Conservation (phyloP, 2,329 filamentous ascomycete genomes). For the Leptodontidium sp. region DNA sequence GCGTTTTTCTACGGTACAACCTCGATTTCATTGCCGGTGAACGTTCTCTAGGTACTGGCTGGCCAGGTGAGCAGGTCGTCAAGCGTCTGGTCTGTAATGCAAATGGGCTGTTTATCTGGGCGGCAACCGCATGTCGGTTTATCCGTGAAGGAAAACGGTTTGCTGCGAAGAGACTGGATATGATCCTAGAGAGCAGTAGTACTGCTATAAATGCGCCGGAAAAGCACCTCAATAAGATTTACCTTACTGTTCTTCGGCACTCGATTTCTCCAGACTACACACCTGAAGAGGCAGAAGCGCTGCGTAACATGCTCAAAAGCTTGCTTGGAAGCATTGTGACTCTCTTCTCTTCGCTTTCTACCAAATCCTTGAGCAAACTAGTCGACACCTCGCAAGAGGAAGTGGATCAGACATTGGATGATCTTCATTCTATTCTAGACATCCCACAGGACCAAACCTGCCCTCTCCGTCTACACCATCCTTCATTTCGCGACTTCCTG, state of each 20-base stretch:
- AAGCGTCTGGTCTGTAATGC: constrained; percentile 31
- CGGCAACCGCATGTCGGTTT: constrained; percentile 23
- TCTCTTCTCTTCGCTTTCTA: constrained; percentile 12
- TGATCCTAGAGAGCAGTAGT: no score
- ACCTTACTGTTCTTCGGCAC: background rate
- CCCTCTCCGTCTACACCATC: constrained; percentile 38
- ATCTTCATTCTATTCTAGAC: constrained; percentile 23
- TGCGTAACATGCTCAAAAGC: constrained; percentile 21
- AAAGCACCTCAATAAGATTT: constrained; percentile 30
- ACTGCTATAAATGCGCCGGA: no score
- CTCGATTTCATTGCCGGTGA: constrained; percentile 20
- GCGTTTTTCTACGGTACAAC: constrained; percentile 36
- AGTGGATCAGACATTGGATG: no score
- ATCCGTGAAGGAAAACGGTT: no score
- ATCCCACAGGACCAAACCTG: constrained; percentile 31
- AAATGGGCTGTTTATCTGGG: constrained; percentile 12
- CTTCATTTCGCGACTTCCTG: constrained; percentile 48
- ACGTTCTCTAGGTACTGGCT: constrained; percentile 13
- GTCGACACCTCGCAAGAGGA: constrained; percentile 21
- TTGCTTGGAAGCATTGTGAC: constrained; percentile 27
- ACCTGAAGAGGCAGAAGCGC: constrained; percentile 26
- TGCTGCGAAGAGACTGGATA: no score
- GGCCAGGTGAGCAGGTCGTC: constrained; percentile 24
- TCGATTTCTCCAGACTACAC: constrained; percentile 25
- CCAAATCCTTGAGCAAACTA: constrained; percentile 23